Evolutionary conservation across 2,329 filamentous ascomycete genomes (phyloP), one percentile per base, ranked within the genome.

Genomic region (Penicillium sp.): DNA sequence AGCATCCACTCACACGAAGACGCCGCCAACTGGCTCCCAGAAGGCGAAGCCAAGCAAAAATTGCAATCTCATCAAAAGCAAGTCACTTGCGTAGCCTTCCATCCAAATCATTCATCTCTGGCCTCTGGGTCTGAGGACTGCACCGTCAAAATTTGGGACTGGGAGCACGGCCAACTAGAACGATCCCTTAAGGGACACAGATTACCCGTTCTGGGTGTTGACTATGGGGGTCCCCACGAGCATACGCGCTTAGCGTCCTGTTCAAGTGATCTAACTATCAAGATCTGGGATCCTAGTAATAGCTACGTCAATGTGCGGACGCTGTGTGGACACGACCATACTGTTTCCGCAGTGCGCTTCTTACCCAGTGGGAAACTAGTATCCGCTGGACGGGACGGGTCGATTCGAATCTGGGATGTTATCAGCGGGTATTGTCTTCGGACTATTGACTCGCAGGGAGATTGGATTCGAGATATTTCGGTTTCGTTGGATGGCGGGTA

Each of bases 101-200:
- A 97, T 68, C 92, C 92, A 0, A 81, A 92, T 27, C 96, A 95
- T 74, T 92, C 90, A 5, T 92, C 89, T 2, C 79, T 97, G n/a
- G 92, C 92, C 7, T 94, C 91, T 0, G 92, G 90, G 14, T 95
- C 91, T 4, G 92, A 96, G 72, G 92, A 97, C 72, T 89, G 85
- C 54, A 96, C 89, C 5, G 96, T 97, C 73, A 97, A 96, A 68
- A 92, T 97, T 50, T 97, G 92, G 92, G 92, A 96, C 68, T 97
- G 91, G 88, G 92, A 97, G 68, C 76, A 94, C 16, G 92, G 92
- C 43, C 92, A 96, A 73, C 79, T 95, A 5, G 92, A 96, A 72
- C 81, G 88, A 57, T 96, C 92, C 0, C 83, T 96, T 50, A 96
- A 96, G 69, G 92, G 90, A 0, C 92, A 96, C 69, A 96, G 90